A percentile compares a stretch with the other conserved stretches of the same genome.
Conservation (phyloP, 2,329 filamentous ascomycete genomes). For the Fusarium tupiense region DNA sequence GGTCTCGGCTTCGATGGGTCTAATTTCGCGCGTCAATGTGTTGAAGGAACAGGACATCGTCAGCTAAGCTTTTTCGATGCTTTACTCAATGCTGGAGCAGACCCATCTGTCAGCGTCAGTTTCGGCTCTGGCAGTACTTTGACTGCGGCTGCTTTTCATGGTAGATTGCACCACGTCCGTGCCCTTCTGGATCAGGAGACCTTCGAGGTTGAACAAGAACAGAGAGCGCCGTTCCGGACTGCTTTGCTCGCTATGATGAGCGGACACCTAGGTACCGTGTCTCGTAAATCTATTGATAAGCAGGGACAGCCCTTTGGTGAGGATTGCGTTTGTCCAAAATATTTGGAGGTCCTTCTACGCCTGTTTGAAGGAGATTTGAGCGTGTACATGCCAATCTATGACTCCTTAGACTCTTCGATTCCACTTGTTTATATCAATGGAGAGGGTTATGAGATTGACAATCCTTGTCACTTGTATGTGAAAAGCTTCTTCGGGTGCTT, state of each 20-base stretch:
- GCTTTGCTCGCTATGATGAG: not conserved
- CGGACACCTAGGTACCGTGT: rapidly evolving
- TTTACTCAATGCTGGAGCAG: rapidly evolving
- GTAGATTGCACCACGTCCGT: rapidly evolving
- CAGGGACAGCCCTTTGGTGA: rapidly evolving
- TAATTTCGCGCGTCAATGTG: rapidly evolving
- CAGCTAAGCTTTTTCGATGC: not conserved
- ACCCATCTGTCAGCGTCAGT: rapidly evolving
- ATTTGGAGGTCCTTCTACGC: rapidly evolving
- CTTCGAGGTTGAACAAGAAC: rapidly evolving
- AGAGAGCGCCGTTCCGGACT: rapidly evolving
- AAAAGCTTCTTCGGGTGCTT: rapidly evolving
- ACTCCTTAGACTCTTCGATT: rapidly evolving
- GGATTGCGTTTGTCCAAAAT: rapidly evolving
- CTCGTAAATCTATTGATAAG: rapidly evolving
- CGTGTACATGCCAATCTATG: not conserved
- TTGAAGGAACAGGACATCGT: rapidly evolving
- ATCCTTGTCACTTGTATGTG: rapidly evolving
- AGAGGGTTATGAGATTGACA: rapidly evolving
- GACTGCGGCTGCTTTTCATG: not conserved
- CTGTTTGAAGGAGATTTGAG: not conserved
- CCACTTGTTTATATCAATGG: rapidly evolving
- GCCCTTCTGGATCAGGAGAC: not conserved
- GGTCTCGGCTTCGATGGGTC: rapidly evolving
- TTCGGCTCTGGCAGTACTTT: rapidly evolving